Evolutionary conservation across 306 rosid species (phyloP), one percentile per base, ranked within the genome.

Genomic region (Purshia tridentata): DNA sequence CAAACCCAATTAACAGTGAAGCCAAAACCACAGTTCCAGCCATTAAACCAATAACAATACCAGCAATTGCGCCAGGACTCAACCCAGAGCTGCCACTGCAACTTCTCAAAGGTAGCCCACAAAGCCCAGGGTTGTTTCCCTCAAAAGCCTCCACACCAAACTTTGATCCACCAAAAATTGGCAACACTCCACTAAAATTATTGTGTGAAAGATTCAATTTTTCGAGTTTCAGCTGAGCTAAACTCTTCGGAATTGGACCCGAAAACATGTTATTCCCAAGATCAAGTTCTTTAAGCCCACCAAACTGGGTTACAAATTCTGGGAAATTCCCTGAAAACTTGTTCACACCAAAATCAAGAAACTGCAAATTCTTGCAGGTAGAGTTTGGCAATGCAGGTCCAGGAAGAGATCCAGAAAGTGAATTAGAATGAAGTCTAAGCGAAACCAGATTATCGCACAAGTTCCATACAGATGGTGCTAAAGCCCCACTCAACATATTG

Each of bases 51-150:
- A 95, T 95, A 72, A 95, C 98, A 69, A 95, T 84, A 6, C 97
- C 98, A 10, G 99, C 99, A 79, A 95, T 89, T 6, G 99, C 96
- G 39, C 99, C 99, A 9, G 99, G 86, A 65, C 97, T 91, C 83
- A 91, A 72, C 48, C 91, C 68, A 56, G 97, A 77, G 66, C 66
- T 78, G 41, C 77, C 81, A 47, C 72, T 62, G 72, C 99, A 95
- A 40, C 88, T 88, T 77, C 35, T 73, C 89, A 95, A 84, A 64
- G 99, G 99, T 52, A 78, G 74, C 15, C 99, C 99, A 83, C 99
- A 95, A 67, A 95, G 86, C 72, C 69, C 80, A 47, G 96, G 96
- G 68, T 50, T 86, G 82, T 94, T 95, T 44, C 93, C 92, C 76
- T 95, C 96, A 73, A 95, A 95, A 65, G 54, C 88, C 81, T 91